phyloP scores from a whole-genome alignment of 306 rosid genomes.

The Prunus salicina region DNA sequence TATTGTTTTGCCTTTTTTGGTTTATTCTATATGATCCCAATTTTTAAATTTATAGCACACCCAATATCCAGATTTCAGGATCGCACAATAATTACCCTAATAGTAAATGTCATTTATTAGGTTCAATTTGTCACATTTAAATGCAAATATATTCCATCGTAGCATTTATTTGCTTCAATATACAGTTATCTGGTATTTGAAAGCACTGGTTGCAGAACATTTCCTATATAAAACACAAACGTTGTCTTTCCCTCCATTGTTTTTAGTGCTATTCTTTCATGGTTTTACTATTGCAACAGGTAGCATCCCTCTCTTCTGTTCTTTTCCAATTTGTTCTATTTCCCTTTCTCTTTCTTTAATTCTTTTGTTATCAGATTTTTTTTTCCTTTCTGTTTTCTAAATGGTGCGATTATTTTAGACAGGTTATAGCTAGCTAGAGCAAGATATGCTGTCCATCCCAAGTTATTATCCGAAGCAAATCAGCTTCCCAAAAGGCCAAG shows the following conservation, averaged over 20 bases:
- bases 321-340: neutral
- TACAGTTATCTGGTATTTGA: neutral
- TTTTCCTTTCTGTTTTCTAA: neutral
- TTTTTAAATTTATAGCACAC: neutral
- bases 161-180: neutral
- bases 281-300: conserved; percentile 7
- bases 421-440: conserved; percentile 1
- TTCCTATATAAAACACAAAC: neutral
- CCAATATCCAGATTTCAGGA: conserved; percentile 6
- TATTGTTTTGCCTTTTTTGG: no score
- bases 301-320: neutral
- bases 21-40: no score
- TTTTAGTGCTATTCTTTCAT: neutral
- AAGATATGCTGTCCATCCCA: conserved; percentile 46
- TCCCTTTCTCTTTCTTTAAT: neutral
- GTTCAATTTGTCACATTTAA: conserved; percentile 2
- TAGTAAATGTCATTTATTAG: conserved; percentile 18
- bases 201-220: neutral
- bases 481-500: neutral
- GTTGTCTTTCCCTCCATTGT: neutral
- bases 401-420: neutral
- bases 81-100: neutral
- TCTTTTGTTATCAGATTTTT: neutral
- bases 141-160: conserved; percentile 1
- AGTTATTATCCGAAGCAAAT: conserved; percentile 4